Base-by-base conservation (phyloP, 805 yeast species). In the Yamadazyma akitaensis region DNA sequence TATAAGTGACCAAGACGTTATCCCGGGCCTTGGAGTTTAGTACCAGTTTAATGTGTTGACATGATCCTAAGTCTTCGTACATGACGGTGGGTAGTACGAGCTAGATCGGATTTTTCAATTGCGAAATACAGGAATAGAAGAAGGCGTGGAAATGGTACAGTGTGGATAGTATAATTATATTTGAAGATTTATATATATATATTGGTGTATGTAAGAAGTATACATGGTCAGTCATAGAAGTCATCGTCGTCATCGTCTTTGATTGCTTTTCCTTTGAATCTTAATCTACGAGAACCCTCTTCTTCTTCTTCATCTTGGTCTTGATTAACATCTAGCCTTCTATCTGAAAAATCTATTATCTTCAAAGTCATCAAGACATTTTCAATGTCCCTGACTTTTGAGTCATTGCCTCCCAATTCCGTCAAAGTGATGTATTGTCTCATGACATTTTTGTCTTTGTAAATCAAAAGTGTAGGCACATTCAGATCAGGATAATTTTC, bases 401-500 rank as follows among this genome's bases (percentile, higher is more conserved):
- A 81, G 40, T 85, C 81, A 61, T 84, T 85, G 2, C 99, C 99
- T 9, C 96, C 96, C 39, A 94, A 61, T 56, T 84, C 81, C 4
- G 85, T 76, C 58, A 92, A 72, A 0, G 98, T 92, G 10, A 94
- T 79, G 57, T 72, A 79, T 61, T 94, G 97, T 61, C 84, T 85
- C 19, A 84, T 69, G 8, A 95, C 91, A 52, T 88, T 82, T 25
- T 84, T 85, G 46, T 88, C 80, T 58, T 80, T 79, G 64, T 94
- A 94, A 0, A 94, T 79, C 42, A 94, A 74, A 7, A 94, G 69
- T 0, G 99, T 94, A 2, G 99, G 99, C 57, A 96, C 86, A 70
- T 88, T 91, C 28, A 77, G 63, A 21, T 88, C 92, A 1, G 99
- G 97, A 63, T 91, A 94, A 60, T 84, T 83, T 59, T 92, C 98